Evolutionary conservation across 148 eudicot genomes (phyloP), one percentile per base, ranked within the genome.

Genomic region (Silene latifolia): DNA sequence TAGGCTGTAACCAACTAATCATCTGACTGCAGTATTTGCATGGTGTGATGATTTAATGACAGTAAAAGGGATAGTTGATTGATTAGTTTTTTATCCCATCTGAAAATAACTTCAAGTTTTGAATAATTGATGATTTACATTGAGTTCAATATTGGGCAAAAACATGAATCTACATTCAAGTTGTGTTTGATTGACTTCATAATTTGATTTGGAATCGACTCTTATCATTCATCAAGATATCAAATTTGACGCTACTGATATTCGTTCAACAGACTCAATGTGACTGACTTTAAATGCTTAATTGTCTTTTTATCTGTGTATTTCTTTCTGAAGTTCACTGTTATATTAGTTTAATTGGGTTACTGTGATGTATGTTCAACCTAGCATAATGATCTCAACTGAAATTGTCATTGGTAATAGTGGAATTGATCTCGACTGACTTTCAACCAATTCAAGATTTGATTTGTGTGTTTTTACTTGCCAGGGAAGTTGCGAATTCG

Each of bases 1-100:
- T 63, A 27, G 29, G 29, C 29, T 27, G 29, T 27, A 17, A 63
- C 27, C 62, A 47, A 47, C 48, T 27, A 72, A 32, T 23, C 65
- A 75, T 69, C 46, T 18, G 61, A 59, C 27, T 60, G 69, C 35
- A 56, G 27, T 46, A 59, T 27, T 46, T 56, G 46, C 75, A 9
- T 9, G 42, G 17, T 53, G 35, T 14, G 17, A 44, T 66, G 46
- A n/a, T 51, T 51, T 32, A 7, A 65, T 64, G 65, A 66, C 9
- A 63, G 42, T 78, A 72, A 72, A 63, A 78, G 65, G 4, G 72
- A 72, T 21, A 23, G 72, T 25, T 78, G 29, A 42, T 63, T 65
- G 20, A 67, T 67, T 67, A 76, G 68, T 44, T 77, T 63, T 57
- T 35, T n/a, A 17, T 23, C 61, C 67, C 47, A 25, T 6, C 61